These are phyloP conservation scores for Hyphopichia buzzinii DNA, from an alignment of 1,139 yeast species.

Conservation along the genomic window DNA sequence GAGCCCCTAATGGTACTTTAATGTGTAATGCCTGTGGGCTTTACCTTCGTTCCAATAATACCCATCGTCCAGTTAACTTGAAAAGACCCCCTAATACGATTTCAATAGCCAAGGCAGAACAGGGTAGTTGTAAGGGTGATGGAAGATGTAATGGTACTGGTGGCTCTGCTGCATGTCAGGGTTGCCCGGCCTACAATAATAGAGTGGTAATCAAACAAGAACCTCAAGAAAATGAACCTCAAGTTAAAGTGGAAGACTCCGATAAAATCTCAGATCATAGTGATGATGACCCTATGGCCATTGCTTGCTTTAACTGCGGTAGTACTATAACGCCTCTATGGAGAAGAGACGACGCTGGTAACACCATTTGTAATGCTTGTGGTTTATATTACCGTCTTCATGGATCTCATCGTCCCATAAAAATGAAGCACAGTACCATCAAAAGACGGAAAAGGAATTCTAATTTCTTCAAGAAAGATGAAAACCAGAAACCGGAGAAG, in stretches of 20 bases:
- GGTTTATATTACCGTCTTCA: constrained; percentile 78
- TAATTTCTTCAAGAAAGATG: constrained; percentile 5
- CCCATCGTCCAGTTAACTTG: constrained; percentile 58
- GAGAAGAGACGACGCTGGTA: constrained; percentile 80
- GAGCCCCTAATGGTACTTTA: constrained; percentile 64
- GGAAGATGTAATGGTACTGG: constrained; percentile 89
- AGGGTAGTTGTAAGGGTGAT: constrained; percentile 78
- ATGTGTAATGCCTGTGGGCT: constrained; percentile 76
- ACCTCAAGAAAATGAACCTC: constrained; percentile 2
- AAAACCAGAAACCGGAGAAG: constrained; percentile 1
- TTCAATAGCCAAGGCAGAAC: constrained; percentile 35
- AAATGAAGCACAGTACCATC: constrained; percentile 69
- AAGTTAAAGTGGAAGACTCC: neutral
- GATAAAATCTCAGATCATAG: constrained; percentile 8
- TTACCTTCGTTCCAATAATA: constrained; percentile 51
- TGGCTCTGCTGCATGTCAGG: constrained; percentile 74
- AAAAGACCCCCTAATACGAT: constrained; percentile 66
- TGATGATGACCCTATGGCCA: constrained; percentile 48
- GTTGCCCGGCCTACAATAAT: constrained; percentile 82
- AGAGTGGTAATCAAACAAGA: constrained; percentile 43
- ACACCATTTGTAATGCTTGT: constrained; percentile 86
- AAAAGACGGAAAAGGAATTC: constrained; percentile 65
- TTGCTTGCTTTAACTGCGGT: constrained; percentile 79
- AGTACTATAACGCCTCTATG: constrained; percentile 85
- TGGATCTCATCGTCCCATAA: constrained; percentile 75